Base-by-base conservation (phyloP, 768 basidiomycete species). In the Suillus luteus region DNA sequence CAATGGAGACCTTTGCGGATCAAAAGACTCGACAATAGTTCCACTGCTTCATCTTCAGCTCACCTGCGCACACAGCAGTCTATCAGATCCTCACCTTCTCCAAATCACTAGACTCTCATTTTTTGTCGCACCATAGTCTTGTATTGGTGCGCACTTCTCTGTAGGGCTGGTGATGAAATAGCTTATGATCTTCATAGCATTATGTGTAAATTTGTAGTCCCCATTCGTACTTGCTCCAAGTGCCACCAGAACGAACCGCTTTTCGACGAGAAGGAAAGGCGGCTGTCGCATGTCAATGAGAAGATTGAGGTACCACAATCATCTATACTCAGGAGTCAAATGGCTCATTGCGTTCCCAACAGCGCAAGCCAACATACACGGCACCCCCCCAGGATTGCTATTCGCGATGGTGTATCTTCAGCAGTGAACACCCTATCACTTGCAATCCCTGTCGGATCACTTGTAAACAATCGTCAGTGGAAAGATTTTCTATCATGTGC, bases 161-260 rank as follows among this genome's bases (percentile, higher is more conserved):
- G 19, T 12, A 24, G 1, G 10, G 11, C 14, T 11, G 14, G 57
- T 58, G 24, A 11, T 24, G 27, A 15, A 41, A 17, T 41, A 19
- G 19, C 57, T 10, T 10, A 41, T 24, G 5, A 31, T 11, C 6
- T 41, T 58, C 15, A 24, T 22, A 44, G n/a, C 65, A 66, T 62
- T 14, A 75, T 75, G 73, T 75, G 73, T 46, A 76, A 74, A 63
- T 63, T 69, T 7, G 67, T 75, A 54, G 66, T 75, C 24, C 71
- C 74, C 15, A 65, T 75, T 59, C 74, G 73, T 49, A 75, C 69
- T 19, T 75, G 73, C 35, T 76, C 73, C 1, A 72, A 76, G 60
- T 75, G 73, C 49, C 67, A 40, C 41, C 61, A 59, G 12, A 65
- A 41, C 22, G 71, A 74, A 48, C 73, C 73, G 5, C 73, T 75